Percentiles rank a stretch among this genome's conserved stretches.
Evolutionary conservation across 139 green algal genomes (phyloP).

Genomic region (Chlorella sorokiniana): DNA sequence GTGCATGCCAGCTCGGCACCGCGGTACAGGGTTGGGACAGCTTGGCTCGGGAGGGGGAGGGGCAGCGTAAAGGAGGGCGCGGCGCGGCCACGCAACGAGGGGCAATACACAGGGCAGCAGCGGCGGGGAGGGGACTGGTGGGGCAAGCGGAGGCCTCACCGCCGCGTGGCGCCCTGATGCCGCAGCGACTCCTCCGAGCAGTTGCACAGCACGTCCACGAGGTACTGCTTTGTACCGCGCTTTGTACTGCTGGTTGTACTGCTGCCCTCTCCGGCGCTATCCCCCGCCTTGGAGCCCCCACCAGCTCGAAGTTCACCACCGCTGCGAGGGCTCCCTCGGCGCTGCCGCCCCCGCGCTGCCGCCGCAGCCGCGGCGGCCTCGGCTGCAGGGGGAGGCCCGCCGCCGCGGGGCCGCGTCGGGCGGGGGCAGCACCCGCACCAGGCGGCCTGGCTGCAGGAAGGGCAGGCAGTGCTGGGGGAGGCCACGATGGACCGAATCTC

Average conservation of each 20-base stretch:
- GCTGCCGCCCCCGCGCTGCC: slow-evolving; percentile 18
- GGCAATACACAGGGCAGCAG: no score
- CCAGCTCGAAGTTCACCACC: slow-evolving; percentile 83
- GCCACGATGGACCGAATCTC: slow-evolving; percentile 45
- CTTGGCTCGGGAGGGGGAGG: no score
- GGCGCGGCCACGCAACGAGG: no score
- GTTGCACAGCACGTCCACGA: slow-evolving; percentile 83
- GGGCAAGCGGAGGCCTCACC: background rate
- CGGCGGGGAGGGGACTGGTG: no score
- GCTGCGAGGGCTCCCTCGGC: slow-evolving; percentile 47
- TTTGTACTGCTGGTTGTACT: slow-evolving; percentile 20
- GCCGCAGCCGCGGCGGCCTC: slow-evolving; percentile 5
- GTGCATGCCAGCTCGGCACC: no score
- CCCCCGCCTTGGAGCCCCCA: slow-evolving; percentile 28
- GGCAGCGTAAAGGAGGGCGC: no score
- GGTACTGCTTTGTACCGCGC: slow-evolving; percentile 44
- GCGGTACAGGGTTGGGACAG: no score
- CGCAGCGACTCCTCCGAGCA: slow-evolving; percentile 21
- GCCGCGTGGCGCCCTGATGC: background rate
- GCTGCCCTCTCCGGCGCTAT: background rate
- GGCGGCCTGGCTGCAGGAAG: slow-evolving; percentile 87
- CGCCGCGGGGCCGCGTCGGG: background rate
- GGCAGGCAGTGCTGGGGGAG: slow-evolving; percentile 59
- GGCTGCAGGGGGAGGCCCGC: background rate
- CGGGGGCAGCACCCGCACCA: slow-evolving; percentile 66